A percentile compares a stretch with the other conserved stretches of the same genome.
These are phyloP conservation scores for Rhytidhysteron rufulum DNA, from an alignment of 2,329 filamentous ascomycete genomes.

Conservation along the genomic window DNA sequence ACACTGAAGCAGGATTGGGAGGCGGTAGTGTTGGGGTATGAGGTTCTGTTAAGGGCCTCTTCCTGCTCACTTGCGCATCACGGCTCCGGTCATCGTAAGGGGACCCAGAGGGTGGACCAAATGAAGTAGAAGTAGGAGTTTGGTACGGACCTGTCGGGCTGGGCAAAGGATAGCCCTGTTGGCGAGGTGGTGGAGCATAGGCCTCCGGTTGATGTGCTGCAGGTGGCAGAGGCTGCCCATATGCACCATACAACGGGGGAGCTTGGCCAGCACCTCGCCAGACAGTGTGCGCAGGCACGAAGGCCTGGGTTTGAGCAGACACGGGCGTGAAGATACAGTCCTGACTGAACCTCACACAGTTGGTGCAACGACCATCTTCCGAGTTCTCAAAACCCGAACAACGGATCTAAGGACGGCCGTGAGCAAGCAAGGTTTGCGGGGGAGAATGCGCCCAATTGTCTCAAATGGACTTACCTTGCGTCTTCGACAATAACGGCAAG, in stretches of 20 bases:
- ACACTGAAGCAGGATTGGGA: slow-evolving; percentile 42
- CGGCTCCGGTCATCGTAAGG: slow-evolving; percentile 34
- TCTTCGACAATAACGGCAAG: slow-evolving; percentile 57
- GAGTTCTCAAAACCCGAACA: slow-evolving; percentile 72
- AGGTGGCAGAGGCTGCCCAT: slow-evolving; percentile 47
- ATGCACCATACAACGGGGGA: slow-evolving; percentile 50
- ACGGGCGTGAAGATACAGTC: slow-evolving; percentile 76
- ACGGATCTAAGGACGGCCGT: slow-evolving; percentile 54
- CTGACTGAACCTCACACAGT: slow-evolving; percentile 70
- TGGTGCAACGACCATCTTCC: slow-evolving; percentile 67
- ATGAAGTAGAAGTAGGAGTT: slow-evolving; percentile 28
- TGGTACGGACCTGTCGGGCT: slow-evolving; percentile 43
- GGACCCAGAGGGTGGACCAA: slow-evolving; percentile 19
- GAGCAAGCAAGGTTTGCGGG: neutral
- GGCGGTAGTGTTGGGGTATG: slow-evolving; percentile 49
- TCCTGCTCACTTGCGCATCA: slow-evolving; percentile 40
- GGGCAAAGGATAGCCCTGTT: slow-evolving; percentile 42
- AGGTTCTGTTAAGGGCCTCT: slow-evolving; percentile 47
- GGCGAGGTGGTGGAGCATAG: slow-evolving; percentile 34
- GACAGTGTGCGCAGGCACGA: slow-evolving; percentile 68
- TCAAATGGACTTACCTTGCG: slow-evolving; percentile 47
- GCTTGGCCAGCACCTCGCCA: slow-evolving; percentile 45
- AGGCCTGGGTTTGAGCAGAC: slow-evolving; percentile 69
- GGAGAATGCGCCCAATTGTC: neutral
- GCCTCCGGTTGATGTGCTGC: slow-evolving; percentile 26